A percentile compares a stretch with the other conserved stretches of the same genome.
Evolutionary conservation across 2,329 filamentous ascomycete species (phyloP).

Genomic region (Colletotrichum eleusines): DNA sequence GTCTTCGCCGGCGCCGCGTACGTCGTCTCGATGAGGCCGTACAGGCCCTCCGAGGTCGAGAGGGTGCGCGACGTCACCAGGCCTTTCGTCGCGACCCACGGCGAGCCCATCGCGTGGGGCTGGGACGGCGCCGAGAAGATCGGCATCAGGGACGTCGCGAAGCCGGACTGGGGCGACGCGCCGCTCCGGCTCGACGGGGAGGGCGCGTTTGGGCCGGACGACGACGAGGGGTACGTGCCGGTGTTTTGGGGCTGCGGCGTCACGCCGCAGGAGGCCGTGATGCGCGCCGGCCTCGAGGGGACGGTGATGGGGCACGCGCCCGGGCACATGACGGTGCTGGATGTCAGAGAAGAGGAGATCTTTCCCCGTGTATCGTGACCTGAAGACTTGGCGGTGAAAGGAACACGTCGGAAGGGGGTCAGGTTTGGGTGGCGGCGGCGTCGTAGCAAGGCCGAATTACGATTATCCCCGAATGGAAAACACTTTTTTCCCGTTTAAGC

Average conservation of each 20-base stretch:
- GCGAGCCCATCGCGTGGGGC: constrained; percentile 74
- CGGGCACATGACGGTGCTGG: constrained; percentile 72
- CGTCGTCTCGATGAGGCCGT: constrained; percentile 75
- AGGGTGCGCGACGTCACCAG: constrained; percentile 67
- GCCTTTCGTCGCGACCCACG: constrained; percentile 68
- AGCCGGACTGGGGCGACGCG: constrained; percentile 69
- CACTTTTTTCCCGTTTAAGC: not conserved
- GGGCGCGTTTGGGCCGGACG: constrained; percentile 46
- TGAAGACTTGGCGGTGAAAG: too few relatives aligned
- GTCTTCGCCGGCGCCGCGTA: constrained; percentile 66
- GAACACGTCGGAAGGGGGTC: too few relatives aligned
- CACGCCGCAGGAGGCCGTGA: constrained; percentile 74
- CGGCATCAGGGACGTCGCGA: constrained; percentile 66
- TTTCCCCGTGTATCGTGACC: constrained; percentile 32
- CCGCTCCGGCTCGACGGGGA: constrained; percentile 56
- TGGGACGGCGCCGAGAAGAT: constrained; percentile 66
- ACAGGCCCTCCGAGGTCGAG: constrained; percentile 62
- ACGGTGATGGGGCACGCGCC: constrained; percentile 72
- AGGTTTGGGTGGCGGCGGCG: too few relatives aligned
- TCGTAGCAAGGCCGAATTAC: too few relatives aligned
- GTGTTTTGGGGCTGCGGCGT: constrained; percentile 76
- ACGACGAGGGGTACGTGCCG: constrained; percentile 61
- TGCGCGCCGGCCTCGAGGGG: constrained; percentile 65
- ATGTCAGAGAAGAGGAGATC: constrained; percentile 59
- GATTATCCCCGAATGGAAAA: not conserved